Conservation (phyloP, 345 rosid species). For the Dipteronia dyeriana region DNA sequence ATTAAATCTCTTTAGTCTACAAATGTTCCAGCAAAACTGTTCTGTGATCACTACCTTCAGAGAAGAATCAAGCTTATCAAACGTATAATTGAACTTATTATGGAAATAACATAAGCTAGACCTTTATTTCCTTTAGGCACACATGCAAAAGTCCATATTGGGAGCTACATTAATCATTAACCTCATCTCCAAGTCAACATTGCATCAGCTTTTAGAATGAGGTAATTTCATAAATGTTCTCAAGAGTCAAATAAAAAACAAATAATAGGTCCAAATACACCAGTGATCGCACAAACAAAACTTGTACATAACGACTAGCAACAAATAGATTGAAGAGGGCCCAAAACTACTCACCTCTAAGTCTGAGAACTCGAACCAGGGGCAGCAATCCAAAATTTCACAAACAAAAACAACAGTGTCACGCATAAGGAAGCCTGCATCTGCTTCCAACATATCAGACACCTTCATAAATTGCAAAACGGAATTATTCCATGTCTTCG, state of each 20-base stretch:
- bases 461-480: slow-evolving; percentile 99
- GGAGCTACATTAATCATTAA: not conserved
- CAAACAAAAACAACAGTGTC: slow-evolving; percentile 98
- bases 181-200: not conserved
- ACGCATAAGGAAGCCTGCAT: slow-evolving; percentile 98
- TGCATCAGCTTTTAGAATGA: slow-evolving; percentile 2
- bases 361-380: slow-evolving; percentile 96
- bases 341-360: slow-evolving; percentile 66
- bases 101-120: not conserved
- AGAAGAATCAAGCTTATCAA: not conserved
- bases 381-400: slow-evolving; percentile 96
- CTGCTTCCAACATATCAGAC: slow-evolving; percentile 96
- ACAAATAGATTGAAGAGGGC: not conserved
- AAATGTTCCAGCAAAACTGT: not conserved
- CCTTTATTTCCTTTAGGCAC: not conserved
- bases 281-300: not conserved
- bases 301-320: not conserved
- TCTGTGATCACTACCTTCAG: not conserved
- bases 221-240: not conserved
- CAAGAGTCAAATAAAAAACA: not conserved
- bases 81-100: not conserved
- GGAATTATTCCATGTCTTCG: slow-evolving; percentile 99
- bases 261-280: not conserved
- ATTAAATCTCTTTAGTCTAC: not conserved
- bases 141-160: not conserved